These are phyloP conservation scores for Globisporangium cystogenes DNA, from an alignment of 352 stramenopile genomes.

Conservation along the genomic window DNA sequence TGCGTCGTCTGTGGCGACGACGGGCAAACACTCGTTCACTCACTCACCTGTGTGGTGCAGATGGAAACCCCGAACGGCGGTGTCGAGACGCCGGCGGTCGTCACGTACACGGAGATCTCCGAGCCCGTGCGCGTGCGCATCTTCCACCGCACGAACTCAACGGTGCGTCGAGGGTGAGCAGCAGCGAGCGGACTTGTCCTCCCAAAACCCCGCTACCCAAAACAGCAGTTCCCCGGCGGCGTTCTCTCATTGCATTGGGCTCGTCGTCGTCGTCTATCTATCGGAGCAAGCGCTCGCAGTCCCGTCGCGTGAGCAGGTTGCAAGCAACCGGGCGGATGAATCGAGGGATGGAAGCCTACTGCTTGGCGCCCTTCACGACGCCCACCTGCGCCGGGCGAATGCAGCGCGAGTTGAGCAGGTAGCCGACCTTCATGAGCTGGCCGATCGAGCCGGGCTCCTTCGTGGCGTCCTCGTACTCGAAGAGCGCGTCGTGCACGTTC, in stretches of 20 bases:
- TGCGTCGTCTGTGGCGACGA: neutral
- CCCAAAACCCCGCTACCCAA: too few species aligned
- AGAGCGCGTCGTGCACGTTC: conserved; percentile 97
- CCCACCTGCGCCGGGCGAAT: conserved; percentile 96
- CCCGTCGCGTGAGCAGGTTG: too few species aligned
- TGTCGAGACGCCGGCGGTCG: neutral
- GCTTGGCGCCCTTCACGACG: conserved; percentile 53
- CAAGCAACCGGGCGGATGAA: too few species aligned
- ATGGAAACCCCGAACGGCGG: neutral
- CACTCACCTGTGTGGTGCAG: neutral
- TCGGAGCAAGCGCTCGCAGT: neutral
- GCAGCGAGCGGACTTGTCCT: neutral
- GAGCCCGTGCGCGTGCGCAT: conserved; percentile 21
- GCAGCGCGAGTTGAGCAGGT: conserved; percentile 94
- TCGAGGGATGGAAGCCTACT: conserved; percentile 4
- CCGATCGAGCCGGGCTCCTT: conserved; percentile 90
- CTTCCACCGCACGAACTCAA: conserved; percentile 41
- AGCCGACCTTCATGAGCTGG: conserved; percentile 97
- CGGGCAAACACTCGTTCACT: too few species aligned
- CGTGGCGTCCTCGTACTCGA: conserved; percentile 93
- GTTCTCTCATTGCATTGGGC: neutral
- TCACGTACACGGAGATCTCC: conserved; percentile 35
- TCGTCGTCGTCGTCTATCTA: neutral
- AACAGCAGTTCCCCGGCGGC: neutral
- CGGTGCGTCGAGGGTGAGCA: conserved; percentile 15